These are phyloP conservation scores for Echeveria elegans DNA, from an alignment of 164 flowering plant genomes.

Conservation along the genomic window DNA sequence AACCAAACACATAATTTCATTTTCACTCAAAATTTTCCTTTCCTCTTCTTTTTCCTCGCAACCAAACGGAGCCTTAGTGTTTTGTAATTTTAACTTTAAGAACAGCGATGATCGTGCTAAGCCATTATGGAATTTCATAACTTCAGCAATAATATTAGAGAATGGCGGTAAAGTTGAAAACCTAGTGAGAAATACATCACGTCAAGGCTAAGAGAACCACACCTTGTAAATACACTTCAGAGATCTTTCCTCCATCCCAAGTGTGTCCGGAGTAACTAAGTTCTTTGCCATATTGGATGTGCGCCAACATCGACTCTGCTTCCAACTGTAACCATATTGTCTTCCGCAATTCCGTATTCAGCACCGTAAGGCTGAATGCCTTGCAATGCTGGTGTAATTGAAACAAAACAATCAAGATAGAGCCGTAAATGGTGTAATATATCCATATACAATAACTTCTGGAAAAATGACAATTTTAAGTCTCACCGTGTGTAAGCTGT, in stretches of 20 bases:
- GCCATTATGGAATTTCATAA: background rate
- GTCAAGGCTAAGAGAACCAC: background rate
- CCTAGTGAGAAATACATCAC: background rate
- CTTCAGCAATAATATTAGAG: background rate
- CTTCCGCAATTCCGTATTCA: background rate
- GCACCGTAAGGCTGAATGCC: background rate
- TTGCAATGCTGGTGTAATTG: conserved; percentile 23
- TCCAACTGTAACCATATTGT: background rate
- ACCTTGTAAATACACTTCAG: background rate
- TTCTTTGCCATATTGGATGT: background rate
- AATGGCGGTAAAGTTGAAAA: background rate
- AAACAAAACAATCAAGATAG: conserved; percentile 10
- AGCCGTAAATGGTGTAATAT: background rate
- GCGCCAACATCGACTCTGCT: conserved; percentile 1
- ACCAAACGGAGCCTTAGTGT: too few species aligned
- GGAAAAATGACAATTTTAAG: background rate
- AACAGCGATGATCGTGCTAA: background rate
- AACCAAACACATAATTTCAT: too few species aligned
- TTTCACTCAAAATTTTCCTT: too few species aligned
- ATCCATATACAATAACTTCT: background rate
- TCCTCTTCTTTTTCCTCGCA: too few species aligned
- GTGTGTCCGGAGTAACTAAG: background rate
- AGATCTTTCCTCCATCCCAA: background rate
- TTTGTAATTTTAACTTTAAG: too few species aligned
- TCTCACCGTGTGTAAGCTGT: background rate